Base-by-base conservation (phyloP, 176 grass and related monocot genomes). In the Eremochloa ophiuroides region DNA sequence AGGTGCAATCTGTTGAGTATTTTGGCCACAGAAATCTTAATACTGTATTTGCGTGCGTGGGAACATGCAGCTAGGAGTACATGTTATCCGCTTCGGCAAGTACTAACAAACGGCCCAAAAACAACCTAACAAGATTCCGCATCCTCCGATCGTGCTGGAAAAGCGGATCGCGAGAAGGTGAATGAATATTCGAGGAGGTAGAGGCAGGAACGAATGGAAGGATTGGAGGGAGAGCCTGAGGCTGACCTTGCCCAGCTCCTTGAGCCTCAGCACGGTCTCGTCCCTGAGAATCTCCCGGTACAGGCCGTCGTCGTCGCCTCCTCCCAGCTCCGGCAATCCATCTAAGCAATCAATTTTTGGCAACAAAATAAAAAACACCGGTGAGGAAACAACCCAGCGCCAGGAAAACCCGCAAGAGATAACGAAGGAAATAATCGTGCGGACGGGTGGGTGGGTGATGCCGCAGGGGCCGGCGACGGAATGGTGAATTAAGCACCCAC, bases 221-320 rank as follows among this genome's bases (percentile, higher is more conserved):
- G 33, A n/a, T 11, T 4, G 59, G 7, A 10, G 6, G 35, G 7
- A 10, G 6, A 29, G 8, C 8, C 8, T 23, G 22, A n/a, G n/a
- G 10, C 80, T 62, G 50, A 85, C 92, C 95, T 94, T 87, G 42
- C 88, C 95, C 10, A 98, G 81, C 28, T 98, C 70, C 68, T 84
- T 83, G 41, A 98, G 83, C 85, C 92, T 88, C 14, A 42, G 42
- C 59, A 98, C 86, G 17, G 90, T 85, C 86, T 93, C 90, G 64
- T 98, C 92, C 80, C 87, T 89, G 0, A 93, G 79, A 50, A 98
- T 93, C 81, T 87, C 88, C 41, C 42, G 43, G 80, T 93, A 76
- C 72, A 89, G 87, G 6, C 83, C 83, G 2, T 74, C 85, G 1
- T 80, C 75, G 38, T 67, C 89, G 65, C 82, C 74, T 48, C 73